Percentiles rank a stretch among this genome's conserved stretches.
Conservation (phyloP, 768 basidiomycete genomes). For the Suillus brevipes region DNA sequence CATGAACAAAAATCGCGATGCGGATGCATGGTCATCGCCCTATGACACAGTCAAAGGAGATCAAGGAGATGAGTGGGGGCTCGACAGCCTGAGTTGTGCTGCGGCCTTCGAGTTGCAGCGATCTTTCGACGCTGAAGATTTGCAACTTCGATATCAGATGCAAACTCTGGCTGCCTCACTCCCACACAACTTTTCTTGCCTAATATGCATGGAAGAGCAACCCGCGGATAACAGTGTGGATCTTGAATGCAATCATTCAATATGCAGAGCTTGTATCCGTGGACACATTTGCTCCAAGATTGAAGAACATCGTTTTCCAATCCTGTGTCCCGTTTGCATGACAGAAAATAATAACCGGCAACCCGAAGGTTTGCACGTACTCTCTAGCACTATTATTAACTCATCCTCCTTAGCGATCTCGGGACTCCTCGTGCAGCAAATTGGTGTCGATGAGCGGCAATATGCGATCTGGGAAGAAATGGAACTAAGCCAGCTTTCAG, state of each 20-base stretch:
- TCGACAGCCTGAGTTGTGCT: constrained; percentile 15
- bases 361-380: constrained; percentile 34
- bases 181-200: constrained; percentile 50
- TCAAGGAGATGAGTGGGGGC: not conserved
- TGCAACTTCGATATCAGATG: constrained; percentile 36
- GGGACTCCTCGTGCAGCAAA: constrained; percentile 38
- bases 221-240: constrained; percentile 46
- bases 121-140: constrained; percentile 43
- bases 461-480: constrained; percentile 46
- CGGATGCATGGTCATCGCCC: constrained; percentile 2
- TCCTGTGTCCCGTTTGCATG: constrained; percentile 60
- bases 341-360: constrained; percentile 23
- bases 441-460: constrained; percentile 47
- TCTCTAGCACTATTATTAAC: not conserved
- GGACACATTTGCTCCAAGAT: constrained; percentile 46
- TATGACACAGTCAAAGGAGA: not conserved
- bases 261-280: constrained; percentile 55
- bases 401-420: constrained; percentile 36
- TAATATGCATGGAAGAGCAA: constrained; percentile 54
- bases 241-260: constrained; percentile 47
- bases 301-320: constrained; percentile 54
- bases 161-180: constrained; percentile 25
- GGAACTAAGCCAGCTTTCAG: constrained; percentile 44
- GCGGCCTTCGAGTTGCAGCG: constrained; percentile 35
- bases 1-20: constrained; percentile 6